Conservation (phyloP, 176 grass and related monocot species). For the Eleusine indica region DNA sequence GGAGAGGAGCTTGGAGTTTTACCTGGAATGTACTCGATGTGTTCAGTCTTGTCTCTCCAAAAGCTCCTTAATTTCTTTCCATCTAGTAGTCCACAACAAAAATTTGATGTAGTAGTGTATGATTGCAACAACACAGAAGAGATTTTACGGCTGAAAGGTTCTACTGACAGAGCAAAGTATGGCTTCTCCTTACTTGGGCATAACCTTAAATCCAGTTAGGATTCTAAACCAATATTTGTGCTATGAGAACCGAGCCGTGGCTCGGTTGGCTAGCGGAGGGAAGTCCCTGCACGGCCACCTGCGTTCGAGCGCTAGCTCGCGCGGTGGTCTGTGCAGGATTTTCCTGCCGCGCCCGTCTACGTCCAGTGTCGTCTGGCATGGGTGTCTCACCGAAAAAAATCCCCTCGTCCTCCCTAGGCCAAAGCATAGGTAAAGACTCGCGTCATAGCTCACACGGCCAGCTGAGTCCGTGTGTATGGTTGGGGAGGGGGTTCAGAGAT, state of each 20-base stretch:
- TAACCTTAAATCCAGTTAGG: conserved; percentile 17
- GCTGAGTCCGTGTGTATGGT: no score
- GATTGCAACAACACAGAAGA: conserved; percentile 85
- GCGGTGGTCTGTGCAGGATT: no score
- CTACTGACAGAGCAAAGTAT: conserved; percentile 86
- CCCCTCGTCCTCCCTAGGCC: no score
- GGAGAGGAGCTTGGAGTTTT: conserved; percentile 93
- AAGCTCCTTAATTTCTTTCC: conserved; percentile 77
- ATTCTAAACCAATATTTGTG: conserved; percentile 19
- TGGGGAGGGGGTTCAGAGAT: no score
- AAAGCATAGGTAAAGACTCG: no score
- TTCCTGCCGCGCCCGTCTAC: no score
- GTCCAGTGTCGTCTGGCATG: no score
- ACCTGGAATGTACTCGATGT: conserved; percentile 80
- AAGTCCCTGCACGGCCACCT: no score
- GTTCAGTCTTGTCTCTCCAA: conserved; percentile 71
- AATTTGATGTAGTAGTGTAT: conserved; percentile 87
- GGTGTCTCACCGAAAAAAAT: no score
- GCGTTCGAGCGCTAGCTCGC: no score
- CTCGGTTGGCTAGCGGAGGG: no score
- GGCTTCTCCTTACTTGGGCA: conserved; percentile 5
- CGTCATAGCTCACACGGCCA: no score
- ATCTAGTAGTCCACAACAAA: conserved; percentile 41
- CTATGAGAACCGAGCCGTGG: neutral
- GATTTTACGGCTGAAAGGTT: conserved; percentile 68